Conservation (phyloP, 805 yeast species). For the Starmerella etchellsii region DNA sequence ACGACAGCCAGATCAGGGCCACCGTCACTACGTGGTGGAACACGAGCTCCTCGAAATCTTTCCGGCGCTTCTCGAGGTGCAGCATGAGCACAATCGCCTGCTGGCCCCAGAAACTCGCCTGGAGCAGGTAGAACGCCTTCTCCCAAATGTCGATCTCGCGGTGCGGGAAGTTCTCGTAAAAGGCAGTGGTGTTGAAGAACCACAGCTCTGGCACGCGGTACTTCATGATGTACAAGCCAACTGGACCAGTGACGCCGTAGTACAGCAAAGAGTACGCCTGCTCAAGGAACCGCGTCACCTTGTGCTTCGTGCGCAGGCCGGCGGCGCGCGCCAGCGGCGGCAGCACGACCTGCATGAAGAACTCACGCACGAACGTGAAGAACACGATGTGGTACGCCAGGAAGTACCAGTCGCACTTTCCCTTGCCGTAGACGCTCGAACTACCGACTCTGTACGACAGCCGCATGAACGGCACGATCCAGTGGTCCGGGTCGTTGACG, state of each 20-base stretch:
- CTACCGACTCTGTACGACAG: conserved; percentile 29
- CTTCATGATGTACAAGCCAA: conserved; percentile 82
- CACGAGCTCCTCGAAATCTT: conserved; percentile 81
- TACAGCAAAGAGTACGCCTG: conserved; percentile 78
- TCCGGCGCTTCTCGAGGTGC: conserved; percentile 88
- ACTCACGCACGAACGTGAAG: conserved; percentile 84
- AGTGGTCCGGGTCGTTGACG: conserved; percentile 13
- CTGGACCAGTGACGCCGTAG: conserved; percentile 67
- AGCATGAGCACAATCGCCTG: conserved; percentile 72
- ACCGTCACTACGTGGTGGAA: conserved; percentile 90
- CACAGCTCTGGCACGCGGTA: conserved; percentile 54
- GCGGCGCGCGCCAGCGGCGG: conserved; percentile 50
- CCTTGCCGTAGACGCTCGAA: conserved; percentile 65
- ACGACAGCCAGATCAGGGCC: conserved; percentile 71
- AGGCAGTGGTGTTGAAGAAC: conserved; percentile 74
- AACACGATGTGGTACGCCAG: conserved; percentile 69
- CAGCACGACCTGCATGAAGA: conserved; percentile 69
- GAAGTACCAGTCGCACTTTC: conserved; percentile 67
- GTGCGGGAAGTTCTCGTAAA: conserved; percentile 78
- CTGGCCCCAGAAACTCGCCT: conserved; percentile 97
- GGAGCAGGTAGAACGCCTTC: conserved; percentile 75
- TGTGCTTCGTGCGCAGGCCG: conserved; percentile 43
- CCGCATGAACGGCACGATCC: conserved; percentile 17
- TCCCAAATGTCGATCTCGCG: conserved; percentile 51
- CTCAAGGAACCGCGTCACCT: conserved; percentile 75